Conservation (phyloP, 2,329 filamentous ascomycete genomes). For the Fusarium luffae region DNA sequence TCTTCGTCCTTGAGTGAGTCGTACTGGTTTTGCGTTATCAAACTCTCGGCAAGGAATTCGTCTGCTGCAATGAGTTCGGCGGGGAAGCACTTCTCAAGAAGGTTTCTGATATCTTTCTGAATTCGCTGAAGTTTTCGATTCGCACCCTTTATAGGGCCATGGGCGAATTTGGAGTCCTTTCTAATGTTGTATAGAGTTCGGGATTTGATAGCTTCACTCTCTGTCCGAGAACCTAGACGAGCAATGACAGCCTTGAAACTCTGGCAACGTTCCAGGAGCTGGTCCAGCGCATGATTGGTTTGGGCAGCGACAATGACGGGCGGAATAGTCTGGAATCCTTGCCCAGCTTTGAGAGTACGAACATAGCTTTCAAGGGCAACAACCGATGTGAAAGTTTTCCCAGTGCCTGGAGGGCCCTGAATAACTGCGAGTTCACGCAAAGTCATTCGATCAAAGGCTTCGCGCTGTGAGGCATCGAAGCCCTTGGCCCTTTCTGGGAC, state of each 20-base stretch:
- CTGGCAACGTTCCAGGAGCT: constrained; percentile 75
- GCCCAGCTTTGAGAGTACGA: constrained; percentile 65
- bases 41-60: constrained; percentile 62
- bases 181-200: constrained; percentile 74
- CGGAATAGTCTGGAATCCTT: constrained; percentile 50
- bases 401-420: constrained; percentile 81
- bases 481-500: constrained; percentile 29
- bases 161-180: constrained; percentile 33
- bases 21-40: constrained; percentile 73
- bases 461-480: constrained; percentile 78
- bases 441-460: constrained; percentile 75
- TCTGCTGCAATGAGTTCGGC: constrained; percentile 63
- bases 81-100: constrained; percentile 47
- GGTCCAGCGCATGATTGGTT: constrained; percentile 91
- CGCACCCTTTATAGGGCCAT: constrained; percentile 10
- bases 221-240: constrained; percentile 73
- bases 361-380: constrained; percentile 64
- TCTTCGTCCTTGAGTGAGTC: constrained; percentile 57
- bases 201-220: constrained; percentile 71
- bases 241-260: constrained; percentile 64
- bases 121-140: constrained; percentile 15
- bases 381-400: constrained; percentile 86
- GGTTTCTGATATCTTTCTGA: constrained; percentile 13
- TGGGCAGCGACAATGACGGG: constrained; percentile 85
- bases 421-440: constrained; percentile 78